Percentiles rank a stretch among this genome's conserved stretches.
phyloP scores from a whole-genome alignment of 2,329 filamentous ascomycete genomes.

The Cordyceps javanica region DNA sequence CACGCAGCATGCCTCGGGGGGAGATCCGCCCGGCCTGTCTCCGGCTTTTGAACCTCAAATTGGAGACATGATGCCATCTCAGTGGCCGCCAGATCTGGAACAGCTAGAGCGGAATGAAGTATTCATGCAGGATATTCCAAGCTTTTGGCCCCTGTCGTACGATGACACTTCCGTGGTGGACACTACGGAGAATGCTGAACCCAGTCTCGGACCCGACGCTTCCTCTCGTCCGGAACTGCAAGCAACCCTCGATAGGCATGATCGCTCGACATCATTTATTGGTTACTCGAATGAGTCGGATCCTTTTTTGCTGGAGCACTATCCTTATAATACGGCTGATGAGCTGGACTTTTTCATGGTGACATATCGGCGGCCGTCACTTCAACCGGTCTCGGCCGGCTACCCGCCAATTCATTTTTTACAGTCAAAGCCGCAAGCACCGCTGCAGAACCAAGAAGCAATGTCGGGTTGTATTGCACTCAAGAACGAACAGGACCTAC shows the following conservation, averaged over 20 bases:
- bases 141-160: neutral
- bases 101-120: neutral
- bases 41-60: neutral
- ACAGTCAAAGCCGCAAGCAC: constrained; percentile 13
- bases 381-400: neutral
- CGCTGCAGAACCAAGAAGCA: constrained; percentile 4
- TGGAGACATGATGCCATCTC: neutral
- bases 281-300: constrained; percentile 13
- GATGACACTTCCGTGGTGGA: neutral
- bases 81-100: neutral
- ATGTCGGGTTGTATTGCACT: constrained; percentile 11
- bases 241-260: neutral
- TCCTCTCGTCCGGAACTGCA: neutral
- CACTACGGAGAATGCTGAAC: neutral
- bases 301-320: constrained; percentile 18
- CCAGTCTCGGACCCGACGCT: neutral
- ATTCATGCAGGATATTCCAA: neutral
- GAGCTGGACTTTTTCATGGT: constrained; percentile 24
- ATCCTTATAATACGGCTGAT: constrained; percentile 22
- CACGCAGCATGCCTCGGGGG: neutral
- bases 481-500: constrained; percentile 8
- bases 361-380: constrained; percentile 15
- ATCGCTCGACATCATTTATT: constrained; percentile 14
- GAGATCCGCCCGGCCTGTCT: neutral
- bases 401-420: constrained; percentile 15